Percentiles rank a stretch among this genome's conserved stretches.
Evolutionary conservation across 106 monocot species (phyloP).

Genomic region (Xerophyta viscosa): DNA sequence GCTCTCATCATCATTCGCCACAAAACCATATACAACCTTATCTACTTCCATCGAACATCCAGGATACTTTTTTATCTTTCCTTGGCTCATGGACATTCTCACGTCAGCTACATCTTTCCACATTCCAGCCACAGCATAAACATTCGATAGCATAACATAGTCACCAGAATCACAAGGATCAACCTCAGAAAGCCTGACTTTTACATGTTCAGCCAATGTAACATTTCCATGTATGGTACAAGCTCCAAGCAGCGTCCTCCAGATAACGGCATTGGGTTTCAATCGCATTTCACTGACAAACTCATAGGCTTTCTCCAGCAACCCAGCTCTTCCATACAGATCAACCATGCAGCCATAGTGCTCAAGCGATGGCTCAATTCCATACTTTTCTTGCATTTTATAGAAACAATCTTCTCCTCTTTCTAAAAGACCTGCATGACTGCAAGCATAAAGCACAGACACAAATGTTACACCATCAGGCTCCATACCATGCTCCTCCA

Average conservation of each 20-base stretch:
- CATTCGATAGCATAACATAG: constrained; percentile 43
- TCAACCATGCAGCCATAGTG: constrained; percentile 79
- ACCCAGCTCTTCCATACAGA: constrained; percentile 55
- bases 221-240: constrained; percentile 59
- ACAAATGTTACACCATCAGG: constrained; percentile 55
- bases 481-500: constrained; percentile 30
- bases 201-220: constrained; percentile 36
- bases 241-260: constrained; percentile 71
- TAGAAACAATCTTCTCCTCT: constrained; percentile 33
- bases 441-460: constrained; percentile 64
- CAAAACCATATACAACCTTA: constrained; percentile 27
- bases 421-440: constrained; percentile 48
- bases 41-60: constrained; percentile 58
- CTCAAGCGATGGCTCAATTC: constrained; percentile 34
- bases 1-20: constrained; percentile 18
- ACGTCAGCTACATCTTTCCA: constrained; percentile 47
- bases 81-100: constrained; percentile 34
- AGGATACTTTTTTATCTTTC: constrained; percentile 34
- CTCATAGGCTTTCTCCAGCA: constrained; percentile 54
- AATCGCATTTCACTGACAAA: constrained; percentile 36
- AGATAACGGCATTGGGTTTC: constrained; percentile 43
- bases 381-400: constrained; percentile 32
- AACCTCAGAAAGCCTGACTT: constrained; percentile 32
- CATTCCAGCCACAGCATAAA: constrained; percentile 38
- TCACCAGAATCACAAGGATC: constrained; percentile 47